Evolutionary conservation across 495 filamentous ascomycete species (phyloP).

Genomic region (Penicillium maclennaniae): DNA sequence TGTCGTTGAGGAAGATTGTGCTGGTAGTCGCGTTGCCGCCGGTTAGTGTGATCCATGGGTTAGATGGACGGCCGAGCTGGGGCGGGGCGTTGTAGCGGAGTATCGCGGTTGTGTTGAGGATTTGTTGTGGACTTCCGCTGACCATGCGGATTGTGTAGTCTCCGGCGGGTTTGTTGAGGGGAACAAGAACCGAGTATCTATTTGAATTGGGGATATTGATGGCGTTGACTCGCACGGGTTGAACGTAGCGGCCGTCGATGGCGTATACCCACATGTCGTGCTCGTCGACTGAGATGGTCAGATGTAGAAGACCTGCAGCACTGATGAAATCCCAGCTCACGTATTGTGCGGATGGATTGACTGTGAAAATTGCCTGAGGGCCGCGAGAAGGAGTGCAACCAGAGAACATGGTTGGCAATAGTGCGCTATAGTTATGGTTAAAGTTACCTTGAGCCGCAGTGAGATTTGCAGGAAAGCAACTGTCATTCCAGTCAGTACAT

Average conservation of each 20-base stretch:
- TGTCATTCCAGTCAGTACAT: not conserved
- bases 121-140: conserved; percentile 30
- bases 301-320: conserved; percentile 20
- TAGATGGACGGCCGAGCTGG: conserved; percentile 14
- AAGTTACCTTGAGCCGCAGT: conserved; percentile 14
- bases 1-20: conserved; percentile 38
- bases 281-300: conserved; percentile 37
- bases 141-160: conserved; percentile 38
- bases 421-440: conserved; percentile 19
- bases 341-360: conserved; percentile 23
- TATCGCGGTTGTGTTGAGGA: conserved; percentile 32
- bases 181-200: conserved; percentile 38
- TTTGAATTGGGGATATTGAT: conserved; percentile 29
- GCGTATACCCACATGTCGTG: conserved; percentile 43
- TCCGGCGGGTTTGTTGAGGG: conserved; percentile 29
- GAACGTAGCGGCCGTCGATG: conserved; percentile 40
- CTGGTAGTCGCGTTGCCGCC: conserved; percentile 31
- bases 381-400: conserved; percentile 34
- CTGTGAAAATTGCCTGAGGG: conserved; percentile 22
- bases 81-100: conserved; percentile 24
- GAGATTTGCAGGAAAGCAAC: conserved; percentile 21
- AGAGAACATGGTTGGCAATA: conserved; percentile 23
- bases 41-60: conserved; percentile 40
- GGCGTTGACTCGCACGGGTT: conserved; percentile 31
- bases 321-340: conserved; percentile 33